Evolutionary conservation across 129 eudicot genomes (phyloP).

Genomic region (Lactuca sativa): DNA sequence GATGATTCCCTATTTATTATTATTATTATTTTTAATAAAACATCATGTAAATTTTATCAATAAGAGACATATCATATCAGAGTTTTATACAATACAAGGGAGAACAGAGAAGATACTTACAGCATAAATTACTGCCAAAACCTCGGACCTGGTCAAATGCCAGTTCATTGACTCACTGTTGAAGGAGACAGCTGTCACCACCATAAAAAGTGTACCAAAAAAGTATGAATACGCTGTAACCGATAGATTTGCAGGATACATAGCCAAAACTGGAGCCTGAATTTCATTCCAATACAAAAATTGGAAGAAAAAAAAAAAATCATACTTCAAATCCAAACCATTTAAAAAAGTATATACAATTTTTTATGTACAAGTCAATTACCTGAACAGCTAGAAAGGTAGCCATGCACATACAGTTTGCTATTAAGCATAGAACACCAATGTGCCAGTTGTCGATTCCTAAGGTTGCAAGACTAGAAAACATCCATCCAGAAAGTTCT

Average conservation of each 20-base stretch:
- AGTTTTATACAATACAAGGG: not conserved
- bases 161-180: constrained; percentile 62
- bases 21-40: not conserved
- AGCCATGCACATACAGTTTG: constrained; percentile 97
- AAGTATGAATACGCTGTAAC: constrained; percentile 93
- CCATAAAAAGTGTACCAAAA: constrained; percentile 84
- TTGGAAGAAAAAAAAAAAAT: not conserved
- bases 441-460: constrained; percentile 87
- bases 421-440: constrained; percentile 85
- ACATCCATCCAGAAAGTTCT: constrained; percentile 62
- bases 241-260: constrained; percentile 93
- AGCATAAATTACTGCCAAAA: constrained; percentile 81
- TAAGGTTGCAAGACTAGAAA: constrained; percentile 44
- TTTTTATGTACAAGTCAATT: no score
- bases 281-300: constrained; percentile 25
- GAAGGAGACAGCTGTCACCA: constrained; percentile 55
- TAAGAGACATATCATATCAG: no score
- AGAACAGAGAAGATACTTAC: constrained; percentile 51
- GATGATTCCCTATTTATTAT: constrained; percentile 60
- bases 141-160: constrained; percentile 73
- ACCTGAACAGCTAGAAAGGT: constrained; percentile 92
- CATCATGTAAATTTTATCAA: constrained; percentile 11
- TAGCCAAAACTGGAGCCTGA: constrained; percentile 89
- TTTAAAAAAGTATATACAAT: constrained; percentile 7
- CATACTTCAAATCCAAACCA: not conserved